Base-by-base conservation (phyloP, 2,329 filamentous ascomycete species). In the Colletotrichum incanum region DNA sequence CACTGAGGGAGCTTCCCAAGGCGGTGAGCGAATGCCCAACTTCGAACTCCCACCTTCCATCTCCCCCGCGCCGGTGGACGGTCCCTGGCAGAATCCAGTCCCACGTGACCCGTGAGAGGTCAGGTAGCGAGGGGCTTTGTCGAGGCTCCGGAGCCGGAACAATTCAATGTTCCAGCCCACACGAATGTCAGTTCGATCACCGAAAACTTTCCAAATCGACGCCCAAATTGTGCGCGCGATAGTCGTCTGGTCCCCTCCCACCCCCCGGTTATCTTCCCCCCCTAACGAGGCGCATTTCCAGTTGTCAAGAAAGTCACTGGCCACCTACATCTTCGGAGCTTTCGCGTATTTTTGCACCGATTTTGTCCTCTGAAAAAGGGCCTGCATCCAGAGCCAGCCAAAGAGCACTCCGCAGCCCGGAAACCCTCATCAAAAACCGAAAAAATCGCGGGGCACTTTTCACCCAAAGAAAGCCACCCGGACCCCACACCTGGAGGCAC, bases 391-490 rank as follows among this genome's bases (percentile, higher is more conserved):
- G 16, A 67, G 67, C 56, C 56, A 56, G 41, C 47, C 65, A 43
- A 63, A 52, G 56, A 72, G 64, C 41, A 64, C 58, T 72, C 54
- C 55, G 65, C 66, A 47, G 31, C 52, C 26, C 59, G 37, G 37
- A 72, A 72, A 69, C 70, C 70, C 66, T 72, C 59, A 71, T 52
- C 23, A 55, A 71, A 54, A 72, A 26, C 47, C 37, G 28, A 65
- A 65, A 71, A 72, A 72, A 72, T 72, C 70, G 70, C 70, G 70
- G 70, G 70, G 70, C 70, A 72, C 69, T 70, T 72, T 72, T 72
- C 43, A 55, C 23, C 59, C 39, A 72, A 60, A 47, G 64, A 71
- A 65, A 60, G 65, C 56, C 59, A 56, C 56, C 39, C 54, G 12
- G 6, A 62, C 69, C 69, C 70, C 70, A 72, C 70, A 65, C 66